A percentile compares a stretch with the other conserved stretches of the same genome.
Evolutionary conservation across 768 basidiomycete species (phyloP).

Genomic region (Cyathus striatus): DNA sequence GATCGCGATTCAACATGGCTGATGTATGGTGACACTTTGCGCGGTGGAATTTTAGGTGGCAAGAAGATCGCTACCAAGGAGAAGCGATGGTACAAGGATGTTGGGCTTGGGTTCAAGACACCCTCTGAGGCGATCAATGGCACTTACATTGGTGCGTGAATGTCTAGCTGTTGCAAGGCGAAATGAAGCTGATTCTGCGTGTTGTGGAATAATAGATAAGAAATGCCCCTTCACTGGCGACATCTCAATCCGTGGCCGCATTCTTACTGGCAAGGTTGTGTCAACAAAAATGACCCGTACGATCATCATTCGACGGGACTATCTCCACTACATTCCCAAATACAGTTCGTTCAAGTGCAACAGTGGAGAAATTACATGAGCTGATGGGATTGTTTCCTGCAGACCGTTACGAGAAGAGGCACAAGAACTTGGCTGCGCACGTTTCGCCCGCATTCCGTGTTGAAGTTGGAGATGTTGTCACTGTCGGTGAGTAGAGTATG

Average conservation of each 20-base stretch:
- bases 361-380: not conserved
- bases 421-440: constrained; percentile 98
- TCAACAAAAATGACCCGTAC: constrained; percentile 99
- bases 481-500: constrained; percentile 67
- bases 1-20: constrained; percentile 1
- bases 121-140: constrained; percentile 93
- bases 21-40: no score
- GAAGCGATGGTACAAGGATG: constrained; percentile 99
- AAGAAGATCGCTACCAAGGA: constrained; percentile 94
- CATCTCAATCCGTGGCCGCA: constrained; percentile 97
- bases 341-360: constrained; percentile 64
- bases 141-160: constrained; percentile 85
- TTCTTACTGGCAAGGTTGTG: constrained; percentile 94
- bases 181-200: not conserved
- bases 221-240: constrained; percentile 99
- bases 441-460: constrained; percentile 99
- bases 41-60: constrained; percentile 45
- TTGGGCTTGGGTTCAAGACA: constrained; percentile 95
- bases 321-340: constrained; percentile 96
- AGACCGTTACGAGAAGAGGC: constrained; percentile 98
- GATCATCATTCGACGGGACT: constrained; percentile 91
- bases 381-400: not conserved
- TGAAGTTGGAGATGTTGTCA: constrained; percentile 89
- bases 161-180: not conserved
- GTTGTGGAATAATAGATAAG: constrained; percentile 62